Base-by-base conservation (phyloP, 2,329 filamentous ascomycete genomes). In the Pseudodiploospora longispora region DNA sequence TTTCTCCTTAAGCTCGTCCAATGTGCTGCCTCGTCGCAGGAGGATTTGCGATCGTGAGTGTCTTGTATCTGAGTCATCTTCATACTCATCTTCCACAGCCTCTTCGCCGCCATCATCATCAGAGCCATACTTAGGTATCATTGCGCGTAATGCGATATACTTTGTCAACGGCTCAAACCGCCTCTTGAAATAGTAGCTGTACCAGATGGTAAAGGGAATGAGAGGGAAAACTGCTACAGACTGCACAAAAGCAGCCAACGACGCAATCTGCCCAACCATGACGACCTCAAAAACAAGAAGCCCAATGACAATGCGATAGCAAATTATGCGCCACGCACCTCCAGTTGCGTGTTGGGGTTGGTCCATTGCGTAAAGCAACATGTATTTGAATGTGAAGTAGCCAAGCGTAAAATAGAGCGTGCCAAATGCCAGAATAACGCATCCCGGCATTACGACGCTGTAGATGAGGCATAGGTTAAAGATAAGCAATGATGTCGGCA, bases 391-490 rank as follows among this genome's bases (percentile, higher is more conserved):
- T 30, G 87, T 86, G 59, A 91, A 91, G 61, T 87, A 85, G 19
- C 89, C 89, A 10, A 95, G 76, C 19, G 78, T 61, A 55, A 94
- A 95, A 64, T 94, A 98, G 9, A 87, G 70, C 40, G 91, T 69
- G 4, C 93, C 93, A 40, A 91, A 82, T 7, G 90, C 71, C 10
- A 95, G 77, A 9, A 97, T 85, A 42, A 85, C 73, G 68, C 83
- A 94, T 0, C 90, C 93, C 40, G 77, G 76, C 1, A 80, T 81
- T 9, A 97, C 73, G 12, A 95, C 83, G 58, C 87, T 94, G 71
- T 98, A 98, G 6, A 97, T 90, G 35, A 95, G 76, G 58, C 93
- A 97, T 30, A 98, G 85, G 57, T 97, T 94, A 65, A 96, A 91
- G 10, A 97, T 82, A 8, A 98, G 77, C 45, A 98, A 78, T 0